These are phyloP conservation scores for Solanum pennellii DNA, from an alignment of 257 asterid species.

Conservation along the genomic window DNA sequence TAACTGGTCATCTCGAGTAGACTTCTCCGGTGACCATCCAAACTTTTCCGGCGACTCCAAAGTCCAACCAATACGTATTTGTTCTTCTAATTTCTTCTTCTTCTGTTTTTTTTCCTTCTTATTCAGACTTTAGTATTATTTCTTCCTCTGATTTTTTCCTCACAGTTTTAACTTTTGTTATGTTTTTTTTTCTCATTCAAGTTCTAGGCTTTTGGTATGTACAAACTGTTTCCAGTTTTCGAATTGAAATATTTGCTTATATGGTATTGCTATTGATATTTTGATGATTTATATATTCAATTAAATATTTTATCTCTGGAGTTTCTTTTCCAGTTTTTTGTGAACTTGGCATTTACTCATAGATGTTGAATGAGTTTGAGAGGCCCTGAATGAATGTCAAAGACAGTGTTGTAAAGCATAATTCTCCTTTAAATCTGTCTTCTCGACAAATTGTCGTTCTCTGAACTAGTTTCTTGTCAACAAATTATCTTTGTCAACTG, in stretches of 20 bases:
- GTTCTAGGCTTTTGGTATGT: neutral
- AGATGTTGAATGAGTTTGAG: neutral
- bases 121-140: too few relatives aligned
- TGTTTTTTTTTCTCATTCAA: neutral
- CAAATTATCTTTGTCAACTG: neutral
- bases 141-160: neutral
- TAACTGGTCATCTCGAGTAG: neutral
- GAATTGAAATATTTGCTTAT: neutral
- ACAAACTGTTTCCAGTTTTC: neutral
- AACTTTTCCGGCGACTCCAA: neutral
- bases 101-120: too few relatives aligned
- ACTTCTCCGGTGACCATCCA: neutral
- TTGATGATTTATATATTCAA: neutral
- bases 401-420: neutral
- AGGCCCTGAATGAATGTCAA: neutral
- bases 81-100: too few relatives aligned
- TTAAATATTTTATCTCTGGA: neutral
- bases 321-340: neutral
- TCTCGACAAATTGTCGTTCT: neutral
- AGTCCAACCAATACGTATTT: too few relatives aligned
- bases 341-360: neutral
- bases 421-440: neutral
- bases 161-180: neutral
- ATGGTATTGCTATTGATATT: neutral
- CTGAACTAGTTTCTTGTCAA: neutral